Evolutionary conservation across 352 stramenopile genomes (phyloP).

Genomic region (Phytopythium vexans): DNA sequence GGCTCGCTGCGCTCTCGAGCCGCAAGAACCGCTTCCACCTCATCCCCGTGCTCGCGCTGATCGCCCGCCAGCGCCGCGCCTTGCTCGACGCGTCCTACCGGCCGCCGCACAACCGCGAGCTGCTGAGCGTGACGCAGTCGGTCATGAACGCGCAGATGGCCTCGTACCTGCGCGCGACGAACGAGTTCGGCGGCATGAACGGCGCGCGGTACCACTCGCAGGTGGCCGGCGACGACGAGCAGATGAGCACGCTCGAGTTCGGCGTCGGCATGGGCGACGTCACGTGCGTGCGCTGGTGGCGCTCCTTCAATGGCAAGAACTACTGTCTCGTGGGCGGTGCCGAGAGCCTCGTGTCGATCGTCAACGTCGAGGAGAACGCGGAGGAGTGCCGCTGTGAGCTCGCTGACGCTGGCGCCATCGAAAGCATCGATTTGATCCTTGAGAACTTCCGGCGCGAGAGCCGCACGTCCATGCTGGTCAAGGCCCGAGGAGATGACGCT

Average conservation of each 20-base stretch:
- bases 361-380: slow-evolving; percentile 83
- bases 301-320: slow-evolving; percentile 77
- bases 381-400: slow-evolving; percentile 84
- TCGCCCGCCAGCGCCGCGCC: slow-evolving; percentile 48
- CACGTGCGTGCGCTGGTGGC: slow-evolving; percentile 77
- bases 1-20: slow-evolving; percentile 70
- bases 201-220: slow-evolving; percentile 80
- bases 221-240: slow-evolving; percentile 73
- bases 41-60: slow-evolving; percentile 60
- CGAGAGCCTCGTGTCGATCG: slow-evolving; percentile 78
- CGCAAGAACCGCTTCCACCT: slow-evolving; percentile 79
- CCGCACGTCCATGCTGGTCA: slow-evolving; percentile 83
- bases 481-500: slow-evolving; percentile 41
- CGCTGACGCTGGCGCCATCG: slow-evolving; percentile 52
- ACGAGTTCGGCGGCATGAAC: slow-evolving; percentile 75
- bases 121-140: slow-evolving; percentile 66
- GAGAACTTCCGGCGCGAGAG: slow-evolving; percentile 76
- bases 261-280: slow-evolving; percentile 59
- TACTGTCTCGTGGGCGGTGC: slow-evolving; percentile 81
- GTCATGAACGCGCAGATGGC: slow-evolving; percentile 83
- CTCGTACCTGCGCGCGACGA: slow-evolving; percentile 78
- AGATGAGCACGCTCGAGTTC: slow-evolving; percentile 86
- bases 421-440: slow-evolving; percentile 71
- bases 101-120: slow-evolving; percentile 52
- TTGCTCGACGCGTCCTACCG: slow-evolving; percentile 57